These are phyloP conservation scores for Alternaria sp. DNA, from an alignment of 2,329 filamentous ascomycete genomes.

Conservation along the genomic window DNA sequence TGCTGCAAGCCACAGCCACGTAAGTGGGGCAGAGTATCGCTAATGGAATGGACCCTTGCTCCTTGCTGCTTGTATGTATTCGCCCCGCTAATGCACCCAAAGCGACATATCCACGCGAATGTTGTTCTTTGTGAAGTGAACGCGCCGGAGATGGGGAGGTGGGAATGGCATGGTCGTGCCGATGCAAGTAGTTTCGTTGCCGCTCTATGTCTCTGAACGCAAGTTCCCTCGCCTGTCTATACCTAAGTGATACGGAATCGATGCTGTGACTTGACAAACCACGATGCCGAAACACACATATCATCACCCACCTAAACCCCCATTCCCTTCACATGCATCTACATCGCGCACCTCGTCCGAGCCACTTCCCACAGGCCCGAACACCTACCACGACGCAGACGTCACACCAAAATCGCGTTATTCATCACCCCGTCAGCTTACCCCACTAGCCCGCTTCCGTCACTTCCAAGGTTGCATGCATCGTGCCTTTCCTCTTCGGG, in stretches of 20 bases:
- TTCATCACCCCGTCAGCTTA: conserved; percentile 4
- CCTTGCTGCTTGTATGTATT: not conserved
- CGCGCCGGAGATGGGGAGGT: not conserved
- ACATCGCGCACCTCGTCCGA: not conserved
- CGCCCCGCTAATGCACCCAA: not conserved
- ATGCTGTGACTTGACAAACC: too few relatives aligned
- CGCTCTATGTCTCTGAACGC: too few relatives aligned
- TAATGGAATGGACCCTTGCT: not conserved
- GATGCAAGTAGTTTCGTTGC: not conserved
- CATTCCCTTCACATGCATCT: too few relatives aligned
- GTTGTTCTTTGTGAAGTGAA: not conserved
- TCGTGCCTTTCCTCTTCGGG: not conserved
- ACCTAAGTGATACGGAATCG: too few relatives aligned
- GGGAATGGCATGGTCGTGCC: not conserved
- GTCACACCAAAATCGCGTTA: not conserved
- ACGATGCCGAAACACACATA: too few relatives aligned
- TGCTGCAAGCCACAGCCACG: not conserved
- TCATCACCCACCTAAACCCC: too few relatives aligned
- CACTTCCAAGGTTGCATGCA: too few relatives aligned
- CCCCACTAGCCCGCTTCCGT: not conserved
- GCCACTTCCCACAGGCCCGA: not conserved
- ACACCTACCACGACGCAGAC: not conserved
- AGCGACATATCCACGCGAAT: not conserved
- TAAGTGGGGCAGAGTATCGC: not conserved
- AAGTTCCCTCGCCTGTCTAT: too few relatives aligned